Conservation (phyloP, 2,329 filamentous ascomycete genomes). For the Fusarium sp. region DNA sequence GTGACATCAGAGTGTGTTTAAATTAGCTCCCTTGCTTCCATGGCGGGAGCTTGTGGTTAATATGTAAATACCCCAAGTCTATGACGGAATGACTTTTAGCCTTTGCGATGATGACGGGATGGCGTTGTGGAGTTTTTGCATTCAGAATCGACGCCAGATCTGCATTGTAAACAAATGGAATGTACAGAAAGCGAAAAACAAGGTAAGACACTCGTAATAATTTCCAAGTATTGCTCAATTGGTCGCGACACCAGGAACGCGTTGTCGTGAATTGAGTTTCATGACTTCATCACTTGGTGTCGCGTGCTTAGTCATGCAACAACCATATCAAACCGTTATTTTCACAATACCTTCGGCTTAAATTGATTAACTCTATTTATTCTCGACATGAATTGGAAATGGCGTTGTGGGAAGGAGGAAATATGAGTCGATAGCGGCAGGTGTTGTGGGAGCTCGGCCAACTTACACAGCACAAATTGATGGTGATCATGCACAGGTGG, state of each 20-base stretch:
- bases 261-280: not conserved
- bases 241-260: too few relatives aligned
- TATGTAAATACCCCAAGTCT: not conserved
- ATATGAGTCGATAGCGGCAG: too few relatives aligned
- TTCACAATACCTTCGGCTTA: too few relatives aligned
- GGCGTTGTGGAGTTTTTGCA: not conserved
- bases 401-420: too few relatives aligned
- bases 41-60: not conserved
- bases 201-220: not conserved
- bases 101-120: not conserved
- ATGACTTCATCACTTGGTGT: not conserved
- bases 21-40: not conserved
- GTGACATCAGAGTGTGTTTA: not conserved
- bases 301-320: not conserved
- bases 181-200: not conserved
- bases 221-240: not conserved
- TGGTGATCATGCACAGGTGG: too few relatives aligned
- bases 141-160: not conserved
- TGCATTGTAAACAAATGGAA: not conserved
- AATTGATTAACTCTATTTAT: too few relatives aligned
- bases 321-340: too few relatives aligned
- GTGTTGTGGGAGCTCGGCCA: too few relatives aligned
- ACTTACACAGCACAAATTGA: too few relatives aligned
- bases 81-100: slow-evolving; percentile 2
- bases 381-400: too few relatives aligned